phyloP scores from a whole-genome alignment of 1,284 basidiomycete genomes.

The Cutaneotrichosporon sp. region DNA sequence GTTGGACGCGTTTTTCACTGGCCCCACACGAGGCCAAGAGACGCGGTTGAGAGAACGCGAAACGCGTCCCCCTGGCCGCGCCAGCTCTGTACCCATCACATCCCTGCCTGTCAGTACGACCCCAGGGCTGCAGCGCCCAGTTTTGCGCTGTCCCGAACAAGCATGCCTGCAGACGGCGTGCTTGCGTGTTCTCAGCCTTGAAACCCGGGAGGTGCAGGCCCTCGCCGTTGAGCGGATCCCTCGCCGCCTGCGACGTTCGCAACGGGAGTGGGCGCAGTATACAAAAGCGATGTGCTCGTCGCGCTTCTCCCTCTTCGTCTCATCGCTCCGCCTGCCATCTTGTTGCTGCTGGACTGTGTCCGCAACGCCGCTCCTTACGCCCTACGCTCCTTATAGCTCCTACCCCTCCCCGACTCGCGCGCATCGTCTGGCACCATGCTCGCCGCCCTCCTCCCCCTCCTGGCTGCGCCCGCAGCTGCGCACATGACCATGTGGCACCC shows the following conservation, averaged over 20 bases:
- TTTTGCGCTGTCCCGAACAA: too few relatives aligned
- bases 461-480: constrained; percentile 7
- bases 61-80: neutral
- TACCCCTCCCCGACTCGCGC: neutral
- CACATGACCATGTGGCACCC: constrained; percentile 20
- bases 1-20: neutral
- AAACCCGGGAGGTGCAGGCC: too few relatives aligned
- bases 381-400: too few relatives aligned
- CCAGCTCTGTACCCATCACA: neutral
- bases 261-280: too few relatives aligned
- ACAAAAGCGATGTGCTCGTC: neutral
- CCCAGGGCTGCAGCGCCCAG: too few relatives aligned
- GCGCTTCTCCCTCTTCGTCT: too few relatives aligned
- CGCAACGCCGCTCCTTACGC: neutral
- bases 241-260: too few relatives aligned
- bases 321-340: neutral
- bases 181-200: too few relatives aligned
- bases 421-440: constrained; percentile 11
- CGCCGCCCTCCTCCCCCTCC: constrained; percentile 9
- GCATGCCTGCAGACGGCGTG: too few relatives aligned
- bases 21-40: too few relatives aligned
- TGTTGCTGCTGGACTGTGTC: neutral
- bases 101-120: neutral
- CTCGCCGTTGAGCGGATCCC: too few relatives aligned
- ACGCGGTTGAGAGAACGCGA: neutral